Percentiles rank a stretch among this genome's conserved stretches.
Evolutionary conservation across 805 yeast genomes (phyloP).

Genomic region (Candida maltosa): DNA sequence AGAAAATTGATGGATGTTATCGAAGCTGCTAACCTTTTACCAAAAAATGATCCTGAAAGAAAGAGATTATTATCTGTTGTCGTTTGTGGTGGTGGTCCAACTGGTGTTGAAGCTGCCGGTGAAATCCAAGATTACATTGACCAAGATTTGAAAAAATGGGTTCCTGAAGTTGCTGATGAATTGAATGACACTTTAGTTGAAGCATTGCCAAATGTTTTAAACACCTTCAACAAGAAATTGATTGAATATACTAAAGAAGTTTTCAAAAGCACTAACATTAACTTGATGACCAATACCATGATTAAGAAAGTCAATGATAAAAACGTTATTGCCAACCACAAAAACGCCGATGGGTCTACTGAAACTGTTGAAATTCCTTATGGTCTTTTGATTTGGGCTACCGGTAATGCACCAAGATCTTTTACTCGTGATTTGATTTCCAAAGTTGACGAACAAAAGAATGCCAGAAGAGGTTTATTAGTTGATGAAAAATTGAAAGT

Average conservation of each 20-base stretch:
- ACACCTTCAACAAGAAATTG: slow-evolving; percentile 65
- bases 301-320: slow-evolving; percentile 79
- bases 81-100: slow-evolving; percentile 98
- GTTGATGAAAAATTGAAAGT: slow-evolving; percentile 80
- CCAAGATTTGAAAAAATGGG: slow-evolving; percentile 86
- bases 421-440: slow-evolving; percentile 64
- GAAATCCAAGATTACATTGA: slow-evolving; percentile 92
- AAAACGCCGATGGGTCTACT: slow-evolving; percentile 63
- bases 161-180: slow-evolving; percentile 81
- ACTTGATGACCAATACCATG: slow-evolving; percentile 79
- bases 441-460: slow-evolving; percentile 70
- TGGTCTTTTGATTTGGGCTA: slow-evolving; percentile 95
- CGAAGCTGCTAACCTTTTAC: slow-evolving; percentile 82
- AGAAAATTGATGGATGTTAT: slow-evolving; percentile 79
- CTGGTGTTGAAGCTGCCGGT: slow-evolving; percentile 97
- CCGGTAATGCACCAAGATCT: slow-evolving; percentile 90
- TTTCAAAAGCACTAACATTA: slow-evolving; percentile 63
- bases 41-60: slow-evolving; percentile 74
- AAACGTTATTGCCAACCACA: slow-evolving; percentile 66
- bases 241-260: slow-evolving; percentile 78
- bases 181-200: slow-evolving; percentile 83
- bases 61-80: slow-evolving; percentile 81
- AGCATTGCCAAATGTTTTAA: slow-evolving; percentile 86
- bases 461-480: slow-evolving; percentile 86
- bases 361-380: slow-evolving; percentile 69